Percentiles rank a stretch among this genome's conserved stretches.
These are phyloP conservation scores for Penicillium bovifimosum DNA, from an alignment of 495 filamentous ascomycete species.

Conservation along the genomic window DNA sequence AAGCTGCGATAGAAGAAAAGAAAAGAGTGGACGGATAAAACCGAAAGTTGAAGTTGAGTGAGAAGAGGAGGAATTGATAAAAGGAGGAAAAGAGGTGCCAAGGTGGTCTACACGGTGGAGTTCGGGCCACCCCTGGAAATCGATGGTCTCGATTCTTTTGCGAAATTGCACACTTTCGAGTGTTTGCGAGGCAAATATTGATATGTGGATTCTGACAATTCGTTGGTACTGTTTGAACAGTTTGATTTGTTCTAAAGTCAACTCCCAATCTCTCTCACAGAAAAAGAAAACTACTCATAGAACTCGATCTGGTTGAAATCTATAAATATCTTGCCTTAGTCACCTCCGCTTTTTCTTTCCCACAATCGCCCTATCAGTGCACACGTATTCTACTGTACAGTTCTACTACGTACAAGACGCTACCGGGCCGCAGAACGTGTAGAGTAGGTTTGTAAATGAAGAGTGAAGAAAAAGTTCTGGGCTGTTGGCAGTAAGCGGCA, in stretches of 20 bases:
- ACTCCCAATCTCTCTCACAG: neutral
- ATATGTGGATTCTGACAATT: neutral
- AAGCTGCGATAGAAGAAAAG: neutral
- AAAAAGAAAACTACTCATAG: neutral
- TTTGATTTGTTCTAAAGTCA: neutral
- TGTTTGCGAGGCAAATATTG: too few species aligned
- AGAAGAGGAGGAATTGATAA: slow-evolving; percentile 13
- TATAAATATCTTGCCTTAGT: neutral
- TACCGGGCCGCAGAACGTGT: too few species aligned
- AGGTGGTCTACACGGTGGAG: neutral
- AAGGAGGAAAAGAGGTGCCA: slow-evolving; percentile 9
- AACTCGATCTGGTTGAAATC: neutral
- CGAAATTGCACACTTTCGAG: neutral
- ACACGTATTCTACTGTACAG: too few species aligned
- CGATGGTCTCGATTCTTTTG: slow-evolving; percentile 1
- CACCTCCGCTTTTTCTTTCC: neutral
- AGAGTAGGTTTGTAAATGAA: too few species aligned
- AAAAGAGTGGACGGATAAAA: slow-evolving; percentile 7
- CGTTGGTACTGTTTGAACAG: neutral
- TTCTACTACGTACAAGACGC: too few species aligned
- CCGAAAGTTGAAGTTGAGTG: slow-evolving; percentile 18
- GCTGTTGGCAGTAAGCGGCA: too few species aligned
- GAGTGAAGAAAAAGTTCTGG: too few species aligned
- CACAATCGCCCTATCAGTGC: too few species aligned
- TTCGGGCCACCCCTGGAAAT: slow-evolving; percentile 4